Evolutionary conservation across 768 basidiomycete species (phyloP).

Genomic region (Tricholoma furcatifolium): DNA sequence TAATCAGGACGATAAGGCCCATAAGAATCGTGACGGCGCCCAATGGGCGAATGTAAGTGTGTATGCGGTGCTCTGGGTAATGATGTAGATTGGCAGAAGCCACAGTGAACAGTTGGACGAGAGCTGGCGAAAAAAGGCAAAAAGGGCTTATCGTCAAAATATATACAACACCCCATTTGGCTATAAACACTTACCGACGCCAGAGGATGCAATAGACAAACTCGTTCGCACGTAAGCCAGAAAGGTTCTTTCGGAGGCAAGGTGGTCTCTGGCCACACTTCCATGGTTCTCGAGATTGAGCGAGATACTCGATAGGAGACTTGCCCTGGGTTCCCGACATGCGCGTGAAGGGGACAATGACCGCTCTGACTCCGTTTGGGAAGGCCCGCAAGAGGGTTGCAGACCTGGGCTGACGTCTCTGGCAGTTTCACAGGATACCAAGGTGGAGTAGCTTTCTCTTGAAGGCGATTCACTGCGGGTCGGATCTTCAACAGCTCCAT

Average conservation of each 20-base stretch:
- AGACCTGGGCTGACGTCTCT: neutral
- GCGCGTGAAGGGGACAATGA: neutral
- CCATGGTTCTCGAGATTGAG: slow-evolving; percentile 45
- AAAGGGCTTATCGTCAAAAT: neutral
- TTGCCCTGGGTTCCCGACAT: neutral
- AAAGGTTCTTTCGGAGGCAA: slow-evolving; percentile 53
- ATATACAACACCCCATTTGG: neutral
- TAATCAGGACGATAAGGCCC: slow-evolving; percentile 19
- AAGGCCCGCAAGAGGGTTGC: slow-evolving; percentile 1
- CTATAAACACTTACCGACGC: slow-evolving; percentile 43
- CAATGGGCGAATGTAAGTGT: slow-evolving; percentile 20
- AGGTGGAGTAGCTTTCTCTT: slow-evolving; percentile 1
- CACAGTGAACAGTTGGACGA: slow-evolving; percentile 22
- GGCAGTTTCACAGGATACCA: neutral
- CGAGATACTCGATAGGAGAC: slow-evolving; percentile 7
- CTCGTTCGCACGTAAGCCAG: slow-evolving; percentile 55
- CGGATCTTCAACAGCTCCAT: neutral
- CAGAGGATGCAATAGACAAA: slow-evolving; percentile 48
- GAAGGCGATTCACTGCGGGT: neutral
- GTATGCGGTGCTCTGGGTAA: slow-evolving; percentile 16
- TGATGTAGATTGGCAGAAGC: slow-evolving; percentile 16
- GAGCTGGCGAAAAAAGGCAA: slow-evolving; percentile 4
- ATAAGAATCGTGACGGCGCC: slow-evolving; percentile 20
- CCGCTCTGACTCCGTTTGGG: neutral
- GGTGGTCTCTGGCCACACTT: slow-evolving; percentile 52